A percentile compares a stretch with the other conserved stretches of the same genome.
Conservation (phyloP, 108 stramenopile species). For the Cyclostephanos invisitatus region DNA sequence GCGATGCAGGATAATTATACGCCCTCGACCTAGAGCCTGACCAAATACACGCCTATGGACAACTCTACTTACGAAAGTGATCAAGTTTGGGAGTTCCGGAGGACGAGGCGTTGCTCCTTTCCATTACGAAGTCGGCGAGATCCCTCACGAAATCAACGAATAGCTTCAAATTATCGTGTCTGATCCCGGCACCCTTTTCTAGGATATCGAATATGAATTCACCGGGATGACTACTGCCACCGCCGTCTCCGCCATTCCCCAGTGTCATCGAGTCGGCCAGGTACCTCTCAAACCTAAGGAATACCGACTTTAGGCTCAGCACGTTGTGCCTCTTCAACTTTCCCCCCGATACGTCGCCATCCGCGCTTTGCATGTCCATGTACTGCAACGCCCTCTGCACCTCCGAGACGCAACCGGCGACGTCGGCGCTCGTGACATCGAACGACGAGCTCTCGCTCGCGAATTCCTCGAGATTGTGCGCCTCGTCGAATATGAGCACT, state of each 20-base stretch:
- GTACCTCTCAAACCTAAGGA: conserved; percentile 81
- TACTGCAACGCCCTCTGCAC: conserved; percentile 61
- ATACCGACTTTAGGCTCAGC: conserved; percentile 71
- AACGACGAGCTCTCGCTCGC: conserved; percentile 94
- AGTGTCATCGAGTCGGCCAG: conserved; percentile 43
- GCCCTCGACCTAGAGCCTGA: no score
- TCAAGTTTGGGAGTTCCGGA: conserved; percentile 72
- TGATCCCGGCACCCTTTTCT: conserved; percentile 68
- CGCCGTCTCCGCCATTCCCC: background rate
- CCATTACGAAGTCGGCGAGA: conserved; percentile 73
- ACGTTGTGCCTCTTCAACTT: conserved; percentile 58
- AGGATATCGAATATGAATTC: conserved; percentile 87
- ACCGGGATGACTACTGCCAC: conserved; percentile 58
- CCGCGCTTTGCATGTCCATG: conserved; percentile 21
- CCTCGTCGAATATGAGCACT: conserved; percentile 97
- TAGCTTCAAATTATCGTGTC: conserved; percentile 66
- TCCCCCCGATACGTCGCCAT: background rate
- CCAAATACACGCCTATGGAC: background rate
- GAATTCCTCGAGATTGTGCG: conserved; percentile 98
- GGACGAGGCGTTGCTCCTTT: conserved; percentile 37
- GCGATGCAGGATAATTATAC: background rate
- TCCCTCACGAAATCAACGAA: conserved; percentile 66
- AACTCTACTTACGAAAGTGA: conserved; percentile 51
- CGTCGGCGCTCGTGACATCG: conserved; percentile 80
- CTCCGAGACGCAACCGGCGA: conserved; percentile 82